Conservation (phyloP, 495 filamentous ascomycete species). For the Neurospora sp. region DNA sequence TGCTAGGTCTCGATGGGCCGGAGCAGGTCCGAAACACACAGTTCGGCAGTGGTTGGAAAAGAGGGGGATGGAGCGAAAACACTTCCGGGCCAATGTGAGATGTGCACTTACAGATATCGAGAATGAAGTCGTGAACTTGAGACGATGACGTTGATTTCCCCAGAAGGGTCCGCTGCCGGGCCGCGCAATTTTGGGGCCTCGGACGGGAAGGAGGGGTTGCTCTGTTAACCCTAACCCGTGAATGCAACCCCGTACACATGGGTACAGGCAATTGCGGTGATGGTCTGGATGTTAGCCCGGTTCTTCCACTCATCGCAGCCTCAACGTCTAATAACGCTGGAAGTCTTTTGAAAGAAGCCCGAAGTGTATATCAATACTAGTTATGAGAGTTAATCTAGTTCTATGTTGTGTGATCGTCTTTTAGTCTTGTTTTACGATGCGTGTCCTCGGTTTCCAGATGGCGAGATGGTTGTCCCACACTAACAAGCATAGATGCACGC, state of each 20-base stretch:
- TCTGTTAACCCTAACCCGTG: neutral
- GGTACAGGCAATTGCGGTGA: neutral
- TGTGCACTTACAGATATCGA: neutral
- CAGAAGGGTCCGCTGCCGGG: neutral
- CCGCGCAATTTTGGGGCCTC: neutral
- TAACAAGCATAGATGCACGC: neutral
- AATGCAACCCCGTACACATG: neutral
- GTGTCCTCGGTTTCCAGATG: neutral
- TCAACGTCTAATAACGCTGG: neutral
- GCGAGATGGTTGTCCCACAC: neutral
- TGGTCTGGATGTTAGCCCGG: neutral
- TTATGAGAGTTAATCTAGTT: neutral
- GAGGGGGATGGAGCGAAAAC: neutral
- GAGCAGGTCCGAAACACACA: neutral
- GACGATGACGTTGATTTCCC: neutral
- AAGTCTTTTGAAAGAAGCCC: neutral
- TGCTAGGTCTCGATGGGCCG: neutral
- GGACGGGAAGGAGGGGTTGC: neutral
- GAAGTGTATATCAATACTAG: neutral
- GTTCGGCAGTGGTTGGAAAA: neutral
- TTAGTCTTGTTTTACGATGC: neutral
- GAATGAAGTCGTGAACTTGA: neutral
- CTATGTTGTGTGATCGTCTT: rapidly evolving
- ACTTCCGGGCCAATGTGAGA: neutral
- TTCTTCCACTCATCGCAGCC: neutral